phyloP scores from a whole-genome alignment of 2,329 filamentous ascomycete genomes.

The Epichloe sylvatica region DNA sequence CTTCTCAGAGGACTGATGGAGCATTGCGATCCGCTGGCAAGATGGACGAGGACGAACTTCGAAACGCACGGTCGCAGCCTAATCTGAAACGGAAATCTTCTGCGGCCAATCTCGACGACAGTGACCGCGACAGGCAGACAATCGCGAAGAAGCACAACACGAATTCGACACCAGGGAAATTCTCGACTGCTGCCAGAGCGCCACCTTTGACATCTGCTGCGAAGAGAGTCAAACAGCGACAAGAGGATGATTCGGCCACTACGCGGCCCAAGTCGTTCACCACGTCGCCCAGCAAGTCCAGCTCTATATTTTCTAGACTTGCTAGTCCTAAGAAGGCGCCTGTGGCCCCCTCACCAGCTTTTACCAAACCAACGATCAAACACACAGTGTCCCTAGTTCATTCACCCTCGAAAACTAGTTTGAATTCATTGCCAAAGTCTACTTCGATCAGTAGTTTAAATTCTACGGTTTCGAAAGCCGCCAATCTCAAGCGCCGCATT shows the following conservation, averaged over 20 bases:
- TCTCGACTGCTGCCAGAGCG: slow-evolving; percentile 3
- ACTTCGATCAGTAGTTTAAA: slow-evolving; percentile 19
- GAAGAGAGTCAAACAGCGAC: slow-evolving; percentile 58
- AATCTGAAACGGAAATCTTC: slow-evolving; percentile 20
- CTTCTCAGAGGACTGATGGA: slow-evolving; percentile 20
- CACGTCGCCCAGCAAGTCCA: slow-evolving; percentile 27
- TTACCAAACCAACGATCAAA: slow-evolving; percentile 19
- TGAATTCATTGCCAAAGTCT: slow-evolving; percentile 33
- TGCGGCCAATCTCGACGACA: slow-evolving; percentile 20
- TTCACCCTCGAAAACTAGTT: slow-evolving; percentile 34
- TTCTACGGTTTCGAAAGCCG: slow-evolving; percentile 16
- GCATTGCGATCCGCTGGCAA: slow-evolving; percentile 43
- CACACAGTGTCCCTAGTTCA: slow-evolving; percentile 20
- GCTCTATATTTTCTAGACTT: slow-evolving; percentile 41
- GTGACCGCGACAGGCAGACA: slow-evolving; percentile 2
- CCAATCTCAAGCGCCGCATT: slow-evolving; percentile 21
- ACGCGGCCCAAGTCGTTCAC: slow-evolving; percentile 42
- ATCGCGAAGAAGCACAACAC: slow-evolving; percentile 14
- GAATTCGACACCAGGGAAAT: slow-evolving; percentile 9
- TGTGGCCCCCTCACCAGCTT: slow-evolving; percentile 38
- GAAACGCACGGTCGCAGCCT: slow-evolving; percentile 21
- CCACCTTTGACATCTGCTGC: slow-evolving; percentile 22
- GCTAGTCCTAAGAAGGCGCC: slow-evolving; percentile 63
- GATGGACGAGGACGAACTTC: slow-evolving; percentile 50
- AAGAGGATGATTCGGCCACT: slow-evolving; percentile 55